Conservation (phyloP, 768 basidiomycete genomes). For the Mycena galericulata region DNA sequence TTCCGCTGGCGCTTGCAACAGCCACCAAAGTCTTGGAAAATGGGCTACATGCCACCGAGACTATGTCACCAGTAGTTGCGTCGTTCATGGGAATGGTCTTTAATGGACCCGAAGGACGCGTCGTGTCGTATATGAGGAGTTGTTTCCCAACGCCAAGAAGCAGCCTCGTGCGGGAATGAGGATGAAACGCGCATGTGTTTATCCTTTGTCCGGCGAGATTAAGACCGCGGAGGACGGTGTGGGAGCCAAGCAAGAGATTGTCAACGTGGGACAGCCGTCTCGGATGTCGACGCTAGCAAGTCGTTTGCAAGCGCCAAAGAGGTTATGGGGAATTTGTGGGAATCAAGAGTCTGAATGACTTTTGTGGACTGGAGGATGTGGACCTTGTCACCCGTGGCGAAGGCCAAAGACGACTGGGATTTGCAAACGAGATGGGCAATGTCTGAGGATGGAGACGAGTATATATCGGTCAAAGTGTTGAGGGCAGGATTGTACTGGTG, state of each 20-base stretch:
- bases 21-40: conserved; percentile 82
- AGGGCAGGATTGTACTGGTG: conserved; percentile 65
- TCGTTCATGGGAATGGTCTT: conserved; percentile 65
- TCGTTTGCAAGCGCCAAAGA: conserved; percentile 73
- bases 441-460: conserved; percentile 44
- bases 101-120: conserved; percentile 64
- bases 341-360: conserved; percentile 60
- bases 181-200: conserved; percentile 69
- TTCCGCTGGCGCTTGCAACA: conserved; percentile 64
- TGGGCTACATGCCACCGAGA: conserved; percentile 72
- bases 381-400: conserved; percentile 58
- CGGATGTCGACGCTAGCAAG: conserved; percentile 69
- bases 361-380: conserved; percentile 64
- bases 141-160: conserved; percentile 65
- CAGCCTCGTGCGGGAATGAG: conserved; percentile 70
- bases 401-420: conserved; percentile 58
- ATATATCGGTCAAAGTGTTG: conserved; percentile 58
- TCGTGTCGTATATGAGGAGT: conserved; percentile 72
- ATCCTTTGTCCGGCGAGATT: conserved; percentile 52
- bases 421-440: conserved; percentile 50
- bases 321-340: conserved; percentile 63
- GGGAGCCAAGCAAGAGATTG: conserved; percentile 66
- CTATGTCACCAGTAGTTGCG: conserved; percentile 58
- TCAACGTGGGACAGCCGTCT: conserved; percentile 67
- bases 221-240: conserved; percentile 67